phyloP scores from a whole-genome alignment of 2,329 filamentous ascomycete genomes.

The Pseudopithomyces maydicus region DNA sequence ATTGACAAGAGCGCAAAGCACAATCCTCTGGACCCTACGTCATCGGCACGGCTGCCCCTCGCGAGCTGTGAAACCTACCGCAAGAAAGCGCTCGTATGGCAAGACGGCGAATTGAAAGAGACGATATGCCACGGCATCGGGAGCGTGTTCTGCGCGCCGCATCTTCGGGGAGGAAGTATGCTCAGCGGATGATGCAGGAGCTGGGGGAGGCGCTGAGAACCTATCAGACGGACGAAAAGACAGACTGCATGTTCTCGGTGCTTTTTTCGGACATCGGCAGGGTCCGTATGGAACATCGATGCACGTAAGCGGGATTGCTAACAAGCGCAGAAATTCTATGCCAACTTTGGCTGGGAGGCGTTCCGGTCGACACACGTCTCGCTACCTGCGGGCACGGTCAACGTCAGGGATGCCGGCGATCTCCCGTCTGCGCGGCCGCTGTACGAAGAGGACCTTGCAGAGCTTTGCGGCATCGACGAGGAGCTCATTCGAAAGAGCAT shows the following conservation, averaged over 20 bases:
- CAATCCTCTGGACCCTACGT: conserved; percentile 44
- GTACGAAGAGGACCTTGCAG: conserved; percentile 63
- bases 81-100: conserved; percentile 54
- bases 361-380: conserved; percentile 75
- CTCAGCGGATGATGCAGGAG: conserved; percentile 76
- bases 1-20: conserved; percentile 51
- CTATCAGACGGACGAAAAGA: conserved; percentile 53
- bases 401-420: conserved; percentile 7
- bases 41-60: conserved; percentile 52
- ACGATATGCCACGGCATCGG: conserved; percentile 74
- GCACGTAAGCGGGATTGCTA: conserved; percentile 40
- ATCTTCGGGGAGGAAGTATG: conserved; percentile 77
- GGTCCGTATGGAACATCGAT: conserved; percentile 44
- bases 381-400: conserved; percentile 54
- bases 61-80: conserved; percentile 64
- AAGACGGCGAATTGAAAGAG: conserved; percentile 57
- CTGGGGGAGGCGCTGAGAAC: conserved; percentile 61
- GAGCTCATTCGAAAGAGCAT: conserved; percentile 62
- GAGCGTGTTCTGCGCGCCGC: conserved; percentile 75
- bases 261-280: conserved; percentile 84
- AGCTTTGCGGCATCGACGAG: conserved; percentile 69
- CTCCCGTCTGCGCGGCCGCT: conserved; percentile 51
- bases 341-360: conserved; percentile 74
- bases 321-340: conserved; percentile 84
- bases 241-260: conserved; percentile 68